Percentiles rank a stretch among this genome's conserved stretches.
Evolutionary conservation across 2,329 filamentous ascomycete species (phyloP).

Genomic region (Allantophomopsis lycopodina): DNA sequence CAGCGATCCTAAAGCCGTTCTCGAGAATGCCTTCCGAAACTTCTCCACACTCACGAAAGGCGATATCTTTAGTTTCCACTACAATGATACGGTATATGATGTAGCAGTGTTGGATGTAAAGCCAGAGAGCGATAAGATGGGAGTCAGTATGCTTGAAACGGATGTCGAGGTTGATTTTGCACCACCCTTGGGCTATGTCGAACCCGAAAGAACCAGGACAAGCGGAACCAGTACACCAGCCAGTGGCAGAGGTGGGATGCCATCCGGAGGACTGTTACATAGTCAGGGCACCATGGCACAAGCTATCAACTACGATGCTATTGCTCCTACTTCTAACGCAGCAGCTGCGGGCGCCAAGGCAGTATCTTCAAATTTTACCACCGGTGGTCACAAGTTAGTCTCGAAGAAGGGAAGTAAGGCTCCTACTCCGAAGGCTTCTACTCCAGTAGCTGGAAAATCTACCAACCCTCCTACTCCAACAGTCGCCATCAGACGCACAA

Average conservation of each 20-base stretch:
- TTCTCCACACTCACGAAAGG: conserved; percentile 89
- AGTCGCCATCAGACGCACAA: conserved; percentile 34
- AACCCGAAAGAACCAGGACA: conserved; percentile 48
- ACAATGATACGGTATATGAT: conserved; percentile 89
- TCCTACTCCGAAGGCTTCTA: conserved; percentile 57
- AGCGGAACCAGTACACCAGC: conserved; percentile 83
- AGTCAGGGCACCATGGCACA: conserved; percentile 90
- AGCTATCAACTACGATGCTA: conserved; percentile 89
- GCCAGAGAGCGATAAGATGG: conserved; percentile 68
- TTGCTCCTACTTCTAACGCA: conserved; percentile 63
- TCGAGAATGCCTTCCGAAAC: conserved; percentile 92
- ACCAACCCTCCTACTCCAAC: conserved; percentile 20
- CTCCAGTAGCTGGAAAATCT: conserved; percentile 50
- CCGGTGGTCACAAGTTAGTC: conserved; percentile 69
- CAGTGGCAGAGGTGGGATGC: conserved; percentile 48
- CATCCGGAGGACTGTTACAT: conserved; percentile 63
- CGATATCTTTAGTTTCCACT: conserved; percentile 90
- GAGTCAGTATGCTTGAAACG: conserved; percentile 90
- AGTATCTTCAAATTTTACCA: conserved; percentile 64
- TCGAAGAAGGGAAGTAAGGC: conserved; percentile 71
- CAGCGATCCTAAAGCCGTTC: conserved; percentile 89
- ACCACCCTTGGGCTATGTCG: conserved; percentile 83
- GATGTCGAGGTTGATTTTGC: conserved; percentile 96
- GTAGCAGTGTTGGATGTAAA: conserved; percentile 92
- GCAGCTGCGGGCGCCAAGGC: conserved; percentile 48